Base-by-base conservation (phyloP, 2,329 filamentous ascomycete species). In the Xylaria sp. region DNA sequence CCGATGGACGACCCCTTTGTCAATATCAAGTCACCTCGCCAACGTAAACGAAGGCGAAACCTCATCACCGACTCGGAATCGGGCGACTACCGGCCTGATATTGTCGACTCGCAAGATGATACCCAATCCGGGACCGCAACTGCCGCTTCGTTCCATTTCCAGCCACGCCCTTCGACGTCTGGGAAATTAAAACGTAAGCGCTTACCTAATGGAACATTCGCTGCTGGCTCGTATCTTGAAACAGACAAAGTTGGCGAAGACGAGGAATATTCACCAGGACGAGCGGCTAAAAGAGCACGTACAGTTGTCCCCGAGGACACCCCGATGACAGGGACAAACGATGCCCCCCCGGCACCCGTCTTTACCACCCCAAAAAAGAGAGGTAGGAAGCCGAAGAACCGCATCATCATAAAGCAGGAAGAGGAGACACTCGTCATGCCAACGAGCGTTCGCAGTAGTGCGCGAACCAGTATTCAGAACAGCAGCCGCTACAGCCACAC, bases 21-120 rank as follows among this genome's bases (percentile, higher is more conserved):
- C 20, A 65, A 74, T 42, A 71, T 72, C 13, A 64, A 70, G 51
- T 44, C 68, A 9, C 53, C 67, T 7, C 72, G 67, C 20, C 40
- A 70, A 46, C 73, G 72, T 11, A 78, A 77, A 63, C 75, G 76
- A 59, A 79, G 76, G 67, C 75, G 75, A 26, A 62, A 11, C 26
- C 46, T 42, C 1, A 62, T 71, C 13, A 70, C 75, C 33, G 75
- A 74, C 40, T 74, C 72, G 1, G 76, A 76, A 23, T 75, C 74
- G 54, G 72, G 73, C 26, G 76, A 78, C 56, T 79, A 77, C 44
- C 73, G 68, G 15, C 75, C 75, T 9, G 69, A 69, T 15, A 59
- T 67, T 36, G 66, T 49, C 15, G 73, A 75, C 26, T 74, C 75
- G 54, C 74, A 74, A 20, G 74, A 74, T 36, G 75, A 76, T 59